These are phyloP conservation scores for Dactylellina leptospora DNA, from an alignment of 2,329 filamentous ascomycete genomes.

Conservation along the genomic window DNA sequence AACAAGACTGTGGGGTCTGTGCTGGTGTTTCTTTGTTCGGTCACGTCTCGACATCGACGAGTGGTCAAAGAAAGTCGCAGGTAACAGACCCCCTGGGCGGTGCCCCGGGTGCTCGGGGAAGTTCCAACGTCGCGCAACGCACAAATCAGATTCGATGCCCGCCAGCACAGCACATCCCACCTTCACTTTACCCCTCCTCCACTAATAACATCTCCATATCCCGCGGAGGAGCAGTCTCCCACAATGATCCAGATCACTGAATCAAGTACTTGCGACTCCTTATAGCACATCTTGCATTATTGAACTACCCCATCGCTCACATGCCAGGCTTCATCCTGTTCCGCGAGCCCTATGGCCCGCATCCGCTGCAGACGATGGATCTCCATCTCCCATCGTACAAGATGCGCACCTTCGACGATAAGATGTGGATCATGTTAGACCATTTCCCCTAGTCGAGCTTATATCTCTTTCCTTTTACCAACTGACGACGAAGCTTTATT, in stretches of 20 bases:
- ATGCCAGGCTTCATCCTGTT: conserved; percentile 54
- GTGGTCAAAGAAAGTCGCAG: conserved; percentile 4
- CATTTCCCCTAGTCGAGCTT: neutral
- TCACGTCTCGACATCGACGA: neutral
- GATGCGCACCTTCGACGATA: conserved; percentile 44
- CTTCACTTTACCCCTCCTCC: conserved; percentile 36
- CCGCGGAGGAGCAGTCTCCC: neutral
- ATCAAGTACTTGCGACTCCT: conserved; percentile 49
- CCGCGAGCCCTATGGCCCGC: conserved; percentile 52
- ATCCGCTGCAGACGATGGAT: conserved; percentile 51
- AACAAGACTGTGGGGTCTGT: too few species aligned
- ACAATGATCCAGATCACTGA: conserved; percentile 47
- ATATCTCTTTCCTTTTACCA: conserved; percentile 18
- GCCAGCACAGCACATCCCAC: conserved; percentile 26
- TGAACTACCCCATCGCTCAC: conserved; percentile 17
- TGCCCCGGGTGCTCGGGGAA: neutral
- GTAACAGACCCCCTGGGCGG: neutral
- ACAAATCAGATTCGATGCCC: neutral
- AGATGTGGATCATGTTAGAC: conserved; percentile 53
- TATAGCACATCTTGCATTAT: conserved; percentile 5
- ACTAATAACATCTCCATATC: conserved; percentile 3
- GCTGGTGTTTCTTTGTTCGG: conserved; percentile 14
- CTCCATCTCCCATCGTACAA: conserved; percentile 51
- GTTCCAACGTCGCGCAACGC: conserved; percentile 36
- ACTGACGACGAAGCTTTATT: conserved; percentile 63